Evolutionary conservation across 2,329 filamentous ascomycete species (phyloP).

Genomic region (Trichoderma hamatum): DNA sequence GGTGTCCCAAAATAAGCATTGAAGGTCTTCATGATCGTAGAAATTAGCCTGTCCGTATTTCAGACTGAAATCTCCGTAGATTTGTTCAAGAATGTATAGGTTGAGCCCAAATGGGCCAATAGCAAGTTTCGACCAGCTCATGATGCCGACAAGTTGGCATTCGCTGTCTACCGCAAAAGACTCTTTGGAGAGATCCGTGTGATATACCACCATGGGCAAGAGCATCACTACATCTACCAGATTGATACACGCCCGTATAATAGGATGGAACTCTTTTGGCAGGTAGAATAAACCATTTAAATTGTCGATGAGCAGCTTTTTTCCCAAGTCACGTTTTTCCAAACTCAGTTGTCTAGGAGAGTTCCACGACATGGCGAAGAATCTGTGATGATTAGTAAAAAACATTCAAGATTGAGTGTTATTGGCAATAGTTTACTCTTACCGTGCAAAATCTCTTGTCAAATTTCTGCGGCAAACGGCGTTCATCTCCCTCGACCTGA

Average conservation of each 20-base stretch:
- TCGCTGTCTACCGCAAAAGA: not conserved
- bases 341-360: not conserved
- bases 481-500: not conserved
- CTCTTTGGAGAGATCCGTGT: not conserved
- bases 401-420: not conserved
- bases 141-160: not conserved
- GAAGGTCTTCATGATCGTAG: not conserved
- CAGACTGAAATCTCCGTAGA: not conserved
- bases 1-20: not conserved
- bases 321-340: not conserved
- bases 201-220: not conserved
- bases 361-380: not conserved
- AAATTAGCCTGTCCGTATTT: not conserved
- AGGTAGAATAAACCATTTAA: not conserved
- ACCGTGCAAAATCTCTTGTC: not conserved
- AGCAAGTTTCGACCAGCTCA: not conserved
- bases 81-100: not conserved
- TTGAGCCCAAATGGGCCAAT: not conserved
- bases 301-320: not conserved
- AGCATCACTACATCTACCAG: not conserved
- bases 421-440: not conserved
- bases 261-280: not conserved
- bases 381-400: not conserved
- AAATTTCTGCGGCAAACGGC: not conserved
- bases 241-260: not conserved